These are phyloP conservation scores for Dictyostelium citrinum DNA, from an alignment of 78 protist species.

Conservation along the genomic window DNA sequence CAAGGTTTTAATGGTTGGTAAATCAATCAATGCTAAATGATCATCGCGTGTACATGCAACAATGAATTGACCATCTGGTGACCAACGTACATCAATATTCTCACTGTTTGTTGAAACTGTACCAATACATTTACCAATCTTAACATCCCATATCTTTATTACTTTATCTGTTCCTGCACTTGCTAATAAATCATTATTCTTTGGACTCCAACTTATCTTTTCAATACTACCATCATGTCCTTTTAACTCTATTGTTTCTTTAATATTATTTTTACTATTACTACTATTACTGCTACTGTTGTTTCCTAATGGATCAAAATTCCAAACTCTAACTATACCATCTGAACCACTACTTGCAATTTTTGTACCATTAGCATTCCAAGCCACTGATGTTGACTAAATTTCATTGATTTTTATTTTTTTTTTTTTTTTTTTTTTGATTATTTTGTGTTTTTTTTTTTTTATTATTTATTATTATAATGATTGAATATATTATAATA, in stretches of 20 bases:
- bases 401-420: no score
- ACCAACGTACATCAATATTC: conserved; percentile 60
- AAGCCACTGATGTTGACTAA: conserved; percentile 12
- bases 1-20: not conserved
- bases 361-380: conserved; percentile 60
- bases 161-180: conserved; percentile 58
- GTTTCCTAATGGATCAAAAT: not conserved
- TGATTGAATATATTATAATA: not conserved
- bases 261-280: not conserved
- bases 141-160: conserved; percentile 46
- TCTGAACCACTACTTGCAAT: conserved; percentile 41
- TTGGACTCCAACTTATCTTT: conserved; percentile 41
- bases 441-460: no score
- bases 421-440: no score
- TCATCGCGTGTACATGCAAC: conserved; percentile 53
- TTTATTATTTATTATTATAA: not conserved
- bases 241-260: conserved; percentile 23
- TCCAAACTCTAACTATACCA: conserved; percentile 22
- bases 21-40: conserved; percentile 23
- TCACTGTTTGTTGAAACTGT: conserved; percentile 27
- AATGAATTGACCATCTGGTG: conserved; percentile 18
- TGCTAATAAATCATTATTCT: conserved; percentile 16
- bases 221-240: conserved; percentile 61
- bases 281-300: no score
- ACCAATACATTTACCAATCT: conserved; percentile 13